These are phyloP conservation scores for Megacollybia marginata DNA, from an alignment of 768 basidiomycete species.

Conservation along the genomic window DNA sequence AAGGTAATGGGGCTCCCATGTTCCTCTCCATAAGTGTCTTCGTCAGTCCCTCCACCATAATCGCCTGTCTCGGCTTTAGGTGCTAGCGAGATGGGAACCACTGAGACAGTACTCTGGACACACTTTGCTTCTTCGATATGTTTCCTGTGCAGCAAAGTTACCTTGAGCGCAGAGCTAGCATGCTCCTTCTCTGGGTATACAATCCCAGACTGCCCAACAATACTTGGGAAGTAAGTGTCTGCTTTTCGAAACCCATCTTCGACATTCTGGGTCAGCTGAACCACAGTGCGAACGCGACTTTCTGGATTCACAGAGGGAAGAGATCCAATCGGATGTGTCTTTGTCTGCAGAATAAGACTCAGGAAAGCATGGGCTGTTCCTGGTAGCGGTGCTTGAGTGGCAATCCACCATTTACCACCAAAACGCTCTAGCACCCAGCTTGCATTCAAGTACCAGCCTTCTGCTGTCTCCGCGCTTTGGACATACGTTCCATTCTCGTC, in stretches of 20 bases:
- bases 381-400: conserved; percentile 74
- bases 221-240: conserved; percentile 65
- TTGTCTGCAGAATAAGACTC: conserved; percentile 52
- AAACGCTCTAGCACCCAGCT: conserved; percentile 75
- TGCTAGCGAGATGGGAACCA: conserved; percentile 29
- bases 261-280: conserved; percentile 72
- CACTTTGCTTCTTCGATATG: conserved; percentile 51
- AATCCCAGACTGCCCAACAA: conserved; percentile 44
- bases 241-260: conserved; percentile 71
- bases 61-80: conserved; percentile 3
- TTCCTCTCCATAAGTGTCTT: conserved; percentile 2
- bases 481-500: conserved; percentile 6
- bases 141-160: conserved; percentile 45
- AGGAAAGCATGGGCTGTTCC: conserved; percentile 71
- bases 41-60: not conserved
- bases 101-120: conserved; percentile 51
- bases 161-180: conserved; percentile 37
- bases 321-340: conserved; percentile 19
- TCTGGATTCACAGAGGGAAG: conserved; percentile 4
- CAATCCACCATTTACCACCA: conserved; percentile 79
- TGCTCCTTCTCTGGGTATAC: conserved; percentile 38
- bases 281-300: conserved; percentile 59
- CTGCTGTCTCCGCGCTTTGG: conserved; percentile 2
- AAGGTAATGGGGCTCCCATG: conserved; percentile 33
- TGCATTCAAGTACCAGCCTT: conserved; percentile 68